A percentile compares a stretch with the other conserved stretches of the same genome.
Evolutionary conservation across 208 protist species (phyloP).

Genomic region (Trypanosoma platydactyli): DNA sequence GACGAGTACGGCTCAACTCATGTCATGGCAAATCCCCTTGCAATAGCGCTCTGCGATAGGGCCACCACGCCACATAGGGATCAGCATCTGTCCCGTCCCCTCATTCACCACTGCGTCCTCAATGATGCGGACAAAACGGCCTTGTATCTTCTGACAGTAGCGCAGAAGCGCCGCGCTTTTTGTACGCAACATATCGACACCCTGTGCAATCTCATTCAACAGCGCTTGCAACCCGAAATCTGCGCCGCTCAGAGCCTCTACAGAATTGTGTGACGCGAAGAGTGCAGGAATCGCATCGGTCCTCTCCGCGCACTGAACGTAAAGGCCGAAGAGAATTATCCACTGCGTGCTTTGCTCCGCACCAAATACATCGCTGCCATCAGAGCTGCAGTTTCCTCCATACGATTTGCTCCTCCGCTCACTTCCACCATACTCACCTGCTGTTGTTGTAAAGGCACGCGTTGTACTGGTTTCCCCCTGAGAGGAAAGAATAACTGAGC

Average conservation of each 20-base stretch:
- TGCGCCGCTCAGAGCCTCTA: slow-evolving; percentile 7
- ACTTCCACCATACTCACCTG: background rate
- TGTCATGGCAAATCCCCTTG: slow-evolving; percentile 29
- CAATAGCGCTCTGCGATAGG: slow-evolving; percentile 25
- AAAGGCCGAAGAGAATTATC: slow-evolving; percentile 29
- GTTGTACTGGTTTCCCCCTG: slow-evolving; percentile 1
- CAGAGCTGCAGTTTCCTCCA: background rate
- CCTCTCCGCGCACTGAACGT: slow-evolving; percentile 15
- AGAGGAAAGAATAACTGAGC: slow-evolving; percentile 26
- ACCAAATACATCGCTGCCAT: slow-evolving; percentile 1
- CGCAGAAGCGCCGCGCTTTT: slow-evolving; percentile 26
- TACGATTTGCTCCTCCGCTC: no score
- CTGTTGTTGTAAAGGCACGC: background rate
- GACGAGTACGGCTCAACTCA: slow-evolving; percentile 9
- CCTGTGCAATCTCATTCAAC: slow-evolving; percentile 27
- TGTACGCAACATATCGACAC: slow-evolving; percentile 25
- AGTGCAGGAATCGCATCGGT: slow-evolving; percentile 5
- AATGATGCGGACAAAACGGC: slow-evolving; percentile 25
- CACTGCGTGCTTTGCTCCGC: slow-evolving; percentile 17
- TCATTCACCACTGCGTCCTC: slow-evolving; percentile 35
- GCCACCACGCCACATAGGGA: slow-evolving; percentile 24
- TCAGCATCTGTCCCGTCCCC: slow-evolving; percentile 20
- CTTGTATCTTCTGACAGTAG: slow-evolving; percentile 34
- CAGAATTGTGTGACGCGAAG: slow-evolving; percentile 20
- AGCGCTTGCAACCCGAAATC: slow-evolving; percentile 26